Percentiles rank a stretch among this genome's conserved stretches.
phyloP scores from a whole-genome alignment of 495 filamentous ascomycete genomes.

The Penicillium lagena region DNA sequence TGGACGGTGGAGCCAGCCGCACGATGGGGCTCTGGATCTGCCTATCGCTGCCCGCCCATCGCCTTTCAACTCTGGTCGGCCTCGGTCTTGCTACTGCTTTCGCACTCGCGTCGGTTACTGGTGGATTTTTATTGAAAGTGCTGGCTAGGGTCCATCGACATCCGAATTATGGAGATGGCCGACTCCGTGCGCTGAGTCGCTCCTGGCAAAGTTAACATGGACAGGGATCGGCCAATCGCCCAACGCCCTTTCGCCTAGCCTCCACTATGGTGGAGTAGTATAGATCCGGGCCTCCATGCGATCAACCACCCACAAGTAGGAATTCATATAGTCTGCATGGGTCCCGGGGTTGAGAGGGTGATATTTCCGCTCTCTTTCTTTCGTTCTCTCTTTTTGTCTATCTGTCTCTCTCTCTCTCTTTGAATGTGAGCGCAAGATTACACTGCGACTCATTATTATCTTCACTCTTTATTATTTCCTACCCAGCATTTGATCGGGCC shows the following conservation, averaged over 20 bases:
- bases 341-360: slow-evolving; percentile 1
- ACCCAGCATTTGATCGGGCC: background rate
- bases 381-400: background rate
- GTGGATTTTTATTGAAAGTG: background rate
- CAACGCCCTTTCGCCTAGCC: slow-evolving; percentile 3
- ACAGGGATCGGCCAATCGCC: background rate
- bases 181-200: background rate
- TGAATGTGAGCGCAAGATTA: background rate
- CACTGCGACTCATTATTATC: background rate
- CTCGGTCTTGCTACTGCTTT: slow-evolving; percentile 21
- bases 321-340: background rate
- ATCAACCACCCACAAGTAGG: too few species aligned
- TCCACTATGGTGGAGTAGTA: background rate
- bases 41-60: slow-evolving; percentile 11
- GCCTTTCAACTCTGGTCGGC: slow-evolving; percentile 2
- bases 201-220: slow-evolving; percentile 1
- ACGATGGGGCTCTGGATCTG: slow-evolving; percentile 22
- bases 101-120: slow-evolving; percentile 5
- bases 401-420: background rate
- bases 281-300: slow-evolving; percentile 1
- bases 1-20: background rate
- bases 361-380: background rate
- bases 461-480: background rate
- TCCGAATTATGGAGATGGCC: background rate
- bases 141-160: slow-evolving; percentile 6